phyloP scores from a whole-genome alignment of 345 rosid genomes.

The Combretum micranthum region DNA sequence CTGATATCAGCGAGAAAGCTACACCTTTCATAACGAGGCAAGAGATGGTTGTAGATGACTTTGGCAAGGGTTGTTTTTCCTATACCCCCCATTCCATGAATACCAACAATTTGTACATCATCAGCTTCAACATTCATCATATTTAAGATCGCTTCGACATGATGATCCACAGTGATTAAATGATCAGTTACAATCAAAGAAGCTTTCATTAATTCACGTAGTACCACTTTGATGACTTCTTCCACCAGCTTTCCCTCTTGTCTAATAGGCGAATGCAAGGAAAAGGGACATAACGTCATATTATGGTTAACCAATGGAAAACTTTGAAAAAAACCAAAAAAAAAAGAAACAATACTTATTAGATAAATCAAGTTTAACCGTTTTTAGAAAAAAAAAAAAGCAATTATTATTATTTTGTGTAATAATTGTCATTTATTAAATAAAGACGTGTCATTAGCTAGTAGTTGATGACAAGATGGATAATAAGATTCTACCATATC shows the following conservation, averaged over 20 bases:
- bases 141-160: neutral
- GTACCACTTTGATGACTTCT: neutral
- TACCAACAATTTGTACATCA: neutral
- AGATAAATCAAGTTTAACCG: too few relatives aligned
- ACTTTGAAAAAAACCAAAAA: too few relatives aligned
- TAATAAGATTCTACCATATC: too few relatives aligned
- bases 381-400: too few relatives aligned
- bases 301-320: too few relatives aligned
- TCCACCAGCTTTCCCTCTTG: neutral
- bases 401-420: too few relatives aligned
- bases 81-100: conserved; percentile 4
- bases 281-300: too few relatives aligned
- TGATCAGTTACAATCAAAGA: neutral
- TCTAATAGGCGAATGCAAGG: neutral
- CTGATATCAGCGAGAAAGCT: conserved; percentile 4
- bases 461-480: too few relatives aligned
- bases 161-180: conserved; percentile 6
- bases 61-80: conserved; percentile 9
- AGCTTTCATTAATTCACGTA: neutral
- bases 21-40: neutral
- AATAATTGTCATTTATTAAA: too few relatives aligned
- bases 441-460: too few relatives aligned
- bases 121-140: neutral
- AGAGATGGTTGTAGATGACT: neutral
- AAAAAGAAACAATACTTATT: too few relatives aligned